phyloP scores from a whole-genome alignment of 371 early-diverging fungal genomes.

The Parasitella parasitica region DNA sequence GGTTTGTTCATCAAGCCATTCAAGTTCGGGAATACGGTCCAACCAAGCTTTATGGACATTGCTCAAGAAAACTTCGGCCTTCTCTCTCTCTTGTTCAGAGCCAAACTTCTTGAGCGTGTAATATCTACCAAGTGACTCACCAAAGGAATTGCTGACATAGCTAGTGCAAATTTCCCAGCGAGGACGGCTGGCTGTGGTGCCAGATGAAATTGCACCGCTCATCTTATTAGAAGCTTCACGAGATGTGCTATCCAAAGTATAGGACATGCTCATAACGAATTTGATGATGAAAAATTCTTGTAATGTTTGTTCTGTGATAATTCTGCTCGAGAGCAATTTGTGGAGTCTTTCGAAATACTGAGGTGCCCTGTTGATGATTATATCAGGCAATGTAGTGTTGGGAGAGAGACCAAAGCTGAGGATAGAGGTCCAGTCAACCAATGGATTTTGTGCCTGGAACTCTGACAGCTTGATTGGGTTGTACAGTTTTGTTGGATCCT shows the following conservation, averaged over 20 bases:
- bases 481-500: conserved; percentile 52
- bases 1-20: conserved; percentile 62
- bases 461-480: conserved; percentile 45
- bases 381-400: neutral
- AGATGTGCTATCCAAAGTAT: conserved; percentile 19
- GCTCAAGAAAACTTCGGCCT: conserved; percentile 32
- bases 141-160: conserved; percentile 37
- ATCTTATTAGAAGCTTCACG: conserved; percentile 16
- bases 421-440: conserved; percentile 34
- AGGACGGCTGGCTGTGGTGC: conserved; percentile 34
- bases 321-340: neutral
- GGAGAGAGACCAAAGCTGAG: conserved; percentile 2
- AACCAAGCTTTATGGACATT: conserved; percentile 38
- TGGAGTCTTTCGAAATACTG: conserved; percentile 4
- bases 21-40: conserved; percentile 36
- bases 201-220: conserved; percentile 24
- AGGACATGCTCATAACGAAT: neutral
- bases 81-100: conserved; percentile 29
- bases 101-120: conserved; percentile 48
- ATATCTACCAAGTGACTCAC: conserved; percentile 52
- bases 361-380: conserved; percentile 11
- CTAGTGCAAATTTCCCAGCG: conserved; percentile 54
- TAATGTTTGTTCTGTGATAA: neutral
- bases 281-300: conserved; percentile 20
- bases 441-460: conserved; percentile 30